A percentile compares a stretch with the other conserved stretches of the same genome.
Evolutionary conservation across 768 basidiomycete genomes (phyloP).

Genomic region (Peribolospora kevripleyi): DNA sequence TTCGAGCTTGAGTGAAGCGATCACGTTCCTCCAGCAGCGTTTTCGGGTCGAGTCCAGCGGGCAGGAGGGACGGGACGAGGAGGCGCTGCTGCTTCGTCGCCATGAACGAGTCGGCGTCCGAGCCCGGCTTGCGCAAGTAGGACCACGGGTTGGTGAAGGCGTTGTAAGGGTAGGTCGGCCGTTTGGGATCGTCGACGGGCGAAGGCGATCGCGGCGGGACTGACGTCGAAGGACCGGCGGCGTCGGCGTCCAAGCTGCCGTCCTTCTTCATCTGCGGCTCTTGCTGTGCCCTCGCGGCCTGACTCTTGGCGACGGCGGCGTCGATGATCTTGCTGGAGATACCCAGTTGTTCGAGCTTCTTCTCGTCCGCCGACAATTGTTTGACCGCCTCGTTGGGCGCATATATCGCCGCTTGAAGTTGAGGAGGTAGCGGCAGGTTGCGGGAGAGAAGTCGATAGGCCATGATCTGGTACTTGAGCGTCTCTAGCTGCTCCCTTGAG

Average conservation of each 20-base stretch:
- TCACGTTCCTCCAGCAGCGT: slow-evolving; percentile 77
- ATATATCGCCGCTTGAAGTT: slow-evolving; percentile 44
- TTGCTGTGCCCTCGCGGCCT: slow-evolving; percentile 19
- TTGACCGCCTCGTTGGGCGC: slow-evolving; percentile 35
- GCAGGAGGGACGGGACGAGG: slow-evolving; percentile 71
- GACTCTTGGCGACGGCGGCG: slow-evolving; percentile 29
- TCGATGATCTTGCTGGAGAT: slow-evolving; percentile 38
- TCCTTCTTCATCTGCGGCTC: slow-evolving; percentile 28
- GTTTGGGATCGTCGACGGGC: slow-evolving; percentile 77
- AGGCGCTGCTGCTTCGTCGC: slow-evolving; percentile 53
- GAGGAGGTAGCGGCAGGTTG: slow-evolving; percentile 41
- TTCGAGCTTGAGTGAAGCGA: slow-evolving; percentile 65
- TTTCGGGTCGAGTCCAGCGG: slow-evolving; percentile 73
- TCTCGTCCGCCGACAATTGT: slow-evolving; percentile 22
- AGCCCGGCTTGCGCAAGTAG: slow-evolving; percentile 40
- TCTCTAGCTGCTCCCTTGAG: slow-evolving; percentile 4
- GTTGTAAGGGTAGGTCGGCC: slow-evolving; percentile 75
- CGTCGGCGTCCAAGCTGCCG: slow-evolving; percentile 18
- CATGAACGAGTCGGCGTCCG: slow-evolving; percentile 32
- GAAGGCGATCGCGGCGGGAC: slow-evolving; percentile 25
- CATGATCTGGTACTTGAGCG: slow-evolving; percentile 7
- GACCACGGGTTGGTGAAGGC: slow-evolving; percentile 41
- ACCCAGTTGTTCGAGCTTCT: background rate
- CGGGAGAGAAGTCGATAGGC: slow-evolving; percentile 25
- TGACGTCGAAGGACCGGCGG: background rate